Evolutionary conservation across 2,329 filamentous ascomycete genomes (phyloP), one percentile per base, ranked within the genome.

Genomic region (Alternaria tenuissima): DNA sequence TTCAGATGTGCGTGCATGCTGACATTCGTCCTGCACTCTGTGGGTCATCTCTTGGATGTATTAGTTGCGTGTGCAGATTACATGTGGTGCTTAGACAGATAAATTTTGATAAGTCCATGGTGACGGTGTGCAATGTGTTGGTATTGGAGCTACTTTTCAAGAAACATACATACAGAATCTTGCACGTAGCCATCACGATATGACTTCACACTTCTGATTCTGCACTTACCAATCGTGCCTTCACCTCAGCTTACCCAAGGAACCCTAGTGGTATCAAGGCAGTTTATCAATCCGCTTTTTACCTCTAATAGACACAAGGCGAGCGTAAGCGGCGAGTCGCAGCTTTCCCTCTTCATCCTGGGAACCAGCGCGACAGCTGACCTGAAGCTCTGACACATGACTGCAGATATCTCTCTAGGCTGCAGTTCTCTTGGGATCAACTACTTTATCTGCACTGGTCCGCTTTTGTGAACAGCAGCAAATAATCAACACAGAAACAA

Each of bases 171-270:
- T 26, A 18, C 46, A 16, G 22, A 18, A 49, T n/a, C 20, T 8
- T n/a, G 1, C 14, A 49, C 3, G 3, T 38, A n/a, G 2, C 14
- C 20, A 20, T 20, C 46, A 20, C 5, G 5, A 20, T 24, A n/a
- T 7, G 11, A 26, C 20, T 18, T 18, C 5, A 1, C 14, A 18
- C 3, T 3, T 1, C 12, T 3, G n/a, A 12, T 18, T 0, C n/a
- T 4, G 34, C 32, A 6, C 12, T 4, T 24, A 12, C 6, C 16
- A 49, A 49, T 20, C 22, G 11, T 30, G 32, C 16, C 30, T 26
- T 9, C 22, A 49, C 9, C 14, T 20, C 24, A 11, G 20, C 14
- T 26, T 20, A 1, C 36, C 8, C n/a, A 18, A 12, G 9, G n/a
- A 4, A 7, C 6, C 14, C 8, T n/a, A 6, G 24, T 24, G n/a